Base-by-base conservation (phyloP, 306 rosid genomes). In the Hylodesmum podocarpum region DNA sequence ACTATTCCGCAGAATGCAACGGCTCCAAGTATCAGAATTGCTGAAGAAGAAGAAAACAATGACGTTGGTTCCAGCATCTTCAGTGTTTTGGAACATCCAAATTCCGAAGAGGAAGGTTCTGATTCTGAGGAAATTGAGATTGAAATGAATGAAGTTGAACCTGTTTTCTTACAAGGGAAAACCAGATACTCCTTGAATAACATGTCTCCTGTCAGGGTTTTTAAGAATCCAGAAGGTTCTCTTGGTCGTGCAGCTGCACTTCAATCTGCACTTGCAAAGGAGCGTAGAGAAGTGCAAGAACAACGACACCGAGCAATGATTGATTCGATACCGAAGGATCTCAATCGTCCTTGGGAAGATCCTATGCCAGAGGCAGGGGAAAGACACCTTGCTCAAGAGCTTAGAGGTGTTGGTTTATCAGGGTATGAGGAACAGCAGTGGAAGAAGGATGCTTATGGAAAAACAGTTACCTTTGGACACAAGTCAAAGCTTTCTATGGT, bases 291-390 rank as follows among this genome's bases (percentile, higher is more conserved):
- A 86, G 97, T 91, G 12, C 78, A 91, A 29, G 95, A 88, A 80
- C 95, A 88, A 22, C 93, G 89, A 57, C 97, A 91, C 58, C 81
- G 97, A 28, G 88, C 97, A 18, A 89, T 91, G 97, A 86, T 91
- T 0, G 94, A 91, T 68, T 91, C 97, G 22, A 91, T 91, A 28
- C 97, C 92, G 15, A 91, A 91, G 89, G 97, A 91, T 89, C 93
- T 92, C 36, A 91, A 92, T 89, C 95, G 97, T 25, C 97, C 97
- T 21, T 92, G 93, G 97, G 95, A 92, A 87, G 95, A 91, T 31
- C 97, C 97, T 37, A 88, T 91, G 97, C 97, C 95, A 2, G 93
- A 92, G 67, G 65, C 90, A 4, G 95, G 95, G 70, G 97, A 91
- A 78, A 90, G 93, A 66, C 95, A 89, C 85, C 91, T 91, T 80